phyloP scores from a whole-genome alignment of 116 monocot genomes.

The Iris pallida region DNA sequence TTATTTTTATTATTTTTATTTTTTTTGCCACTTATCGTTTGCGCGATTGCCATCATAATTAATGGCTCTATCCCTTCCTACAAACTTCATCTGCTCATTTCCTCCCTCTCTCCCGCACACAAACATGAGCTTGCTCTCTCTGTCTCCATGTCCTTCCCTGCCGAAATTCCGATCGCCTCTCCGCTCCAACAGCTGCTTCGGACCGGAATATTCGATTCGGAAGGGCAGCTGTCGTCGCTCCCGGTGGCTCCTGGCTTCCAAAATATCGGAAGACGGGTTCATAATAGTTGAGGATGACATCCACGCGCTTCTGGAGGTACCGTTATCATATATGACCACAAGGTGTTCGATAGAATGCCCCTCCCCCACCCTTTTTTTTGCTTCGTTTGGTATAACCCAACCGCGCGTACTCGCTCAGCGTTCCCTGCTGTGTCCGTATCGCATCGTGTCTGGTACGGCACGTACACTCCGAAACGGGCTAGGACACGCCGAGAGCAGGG shows the following conservation, averaged over 20 bases:
- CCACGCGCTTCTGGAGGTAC: slow-evolving; percentile 49
- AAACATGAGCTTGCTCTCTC: background rate
- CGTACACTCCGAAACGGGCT: too few relatives aligned
- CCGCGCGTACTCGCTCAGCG: too few relatives aligned
- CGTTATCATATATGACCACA: background rate
- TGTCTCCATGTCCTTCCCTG: background rate
- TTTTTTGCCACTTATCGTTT: too few relatives aligned
- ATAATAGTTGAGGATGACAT: slow-evolving; percentile 90
- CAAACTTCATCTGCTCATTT: background rate
- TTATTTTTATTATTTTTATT: too few relatives aligned
- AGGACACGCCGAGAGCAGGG: too few relatives aligned
- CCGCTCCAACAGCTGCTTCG: background rate
- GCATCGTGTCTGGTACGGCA: too few relatives aligned
- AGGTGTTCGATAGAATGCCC: too few relatives aligned
- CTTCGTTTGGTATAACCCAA: too few relatives aligned
- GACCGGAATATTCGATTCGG: background rate
- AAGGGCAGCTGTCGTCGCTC: background rate
- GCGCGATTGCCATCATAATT: too few relatives aligned
- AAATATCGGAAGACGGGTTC: slow-evolving; percentile 47
- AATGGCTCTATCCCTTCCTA: too few relatives aligned
- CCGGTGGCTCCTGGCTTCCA: background rate
- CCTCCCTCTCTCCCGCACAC: background rate
- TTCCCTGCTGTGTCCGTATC: too few relatives aligned
- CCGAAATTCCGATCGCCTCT: background rate
- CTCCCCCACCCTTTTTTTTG: too few relatives aligned